Evolutionary conservation across 352 stramenopile species (phyloP), one percentile per base, ranked within the genome.

Genomic region (Aphanomyces stellatus): DNA sequence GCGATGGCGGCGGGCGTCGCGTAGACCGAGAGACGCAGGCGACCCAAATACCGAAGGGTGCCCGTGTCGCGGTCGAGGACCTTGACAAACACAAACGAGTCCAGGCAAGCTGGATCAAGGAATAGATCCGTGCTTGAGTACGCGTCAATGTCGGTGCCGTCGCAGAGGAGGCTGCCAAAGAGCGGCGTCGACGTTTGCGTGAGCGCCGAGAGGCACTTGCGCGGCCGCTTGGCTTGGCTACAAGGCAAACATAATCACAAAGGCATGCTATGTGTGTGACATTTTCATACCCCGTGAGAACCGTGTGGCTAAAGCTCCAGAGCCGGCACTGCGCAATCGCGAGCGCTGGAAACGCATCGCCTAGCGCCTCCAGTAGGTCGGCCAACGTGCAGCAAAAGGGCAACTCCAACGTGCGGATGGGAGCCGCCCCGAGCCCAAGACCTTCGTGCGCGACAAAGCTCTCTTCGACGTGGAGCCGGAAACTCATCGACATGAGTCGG

Each of bases 41-140:
- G 75, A 1, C 77, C 79, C 17, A 87, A 28, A 55, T 76, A 87
- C 53, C 79, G 59, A 35, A 87, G 73, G 51, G 73, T 60, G 25
- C 75, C 55, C 4, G 71, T 80, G 33, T 56, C 51, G 7, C 72
- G 72, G 51, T 88, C 72, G 70, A 88, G 69, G 28, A 86, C 51
- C 65, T 90, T 92, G 62, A 90, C 62, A 69, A 90, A 90, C 5
- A 90, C 62, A 55, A 85, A 88, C 33, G 81, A 73, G 33, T 85
- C 74, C 17, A 70, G 42, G 8, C 64, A 62, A 15, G 68, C 73
- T 42, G 62, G 72, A 51, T 93, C 81, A 11, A 91, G 71, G 67
- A 90, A 90, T 30, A 90, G 76, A 59, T 90, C 76, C 51, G 81
- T 88, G 68, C 87, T 85, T 41, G 82, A 91, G 72, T 93, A 93